Evolutionary conservation across 176 grass and related monocot species (phyloP), one percentile per base, ranked within the genome.

Genomic region (Zoysia japonica): DNA sequence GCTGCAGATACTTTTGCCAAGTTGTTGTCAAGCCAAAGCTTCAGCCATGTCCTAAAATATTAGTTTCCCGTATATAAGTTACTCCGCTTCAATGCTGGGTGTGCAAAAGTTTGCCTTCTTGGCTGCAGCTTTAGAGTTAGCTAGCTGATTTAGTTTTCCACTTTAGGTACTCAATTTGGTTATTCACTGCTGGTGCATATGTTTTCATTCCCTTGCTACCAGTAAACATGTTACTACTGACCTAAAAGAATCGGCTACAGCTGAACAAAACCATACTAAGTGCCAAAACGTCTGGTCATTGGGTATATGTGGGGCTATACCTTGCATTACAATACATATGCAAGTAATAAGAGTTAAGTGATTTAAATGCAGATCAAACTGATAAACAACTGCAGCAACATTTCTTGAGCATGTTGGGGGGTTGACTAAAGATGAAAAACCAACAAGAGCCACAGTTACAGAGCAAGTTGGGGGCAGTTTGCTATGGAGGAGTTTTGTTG

Each of bases 361-460:
- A 85, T 72, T 81, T 12, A 81, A 60, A 61, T 17, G 15, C 61
- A 50, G 44, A 19, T 76, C 19, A 71, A 60, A 67, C 37, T 84
- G 72, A 57, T 57, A 78, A 41, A 53, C 11, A 12, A 20, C 11
- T 53, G 17, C 28, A 78, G 11, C 37, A 66, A 41, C 17, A 65
- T 61, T 57, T 61, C 37, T 62, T 49, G 40, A 67, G 15, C 49
- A 53, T 39, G 37, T 20, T 4, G 11, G 36, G 28, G 28, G 48
- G 5, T 67, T 39, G 7, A 28, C 60, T 77, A 78, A 47, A 53
- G 16, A 67, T 54, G 47, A 53, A 53, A 76, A 20, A 9, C 28
- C 9, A 63, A 78, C 9, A 67, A 53, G 37, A 78, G 48, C 47
- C 10, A 13, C 28, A 77, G 47, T 35, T 15, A 7, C 47, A 53